Base-by-base conservation (phyloP, 2,329 filamentous ascomycete genomes). In the Fusarium tuaranense region DNA sequence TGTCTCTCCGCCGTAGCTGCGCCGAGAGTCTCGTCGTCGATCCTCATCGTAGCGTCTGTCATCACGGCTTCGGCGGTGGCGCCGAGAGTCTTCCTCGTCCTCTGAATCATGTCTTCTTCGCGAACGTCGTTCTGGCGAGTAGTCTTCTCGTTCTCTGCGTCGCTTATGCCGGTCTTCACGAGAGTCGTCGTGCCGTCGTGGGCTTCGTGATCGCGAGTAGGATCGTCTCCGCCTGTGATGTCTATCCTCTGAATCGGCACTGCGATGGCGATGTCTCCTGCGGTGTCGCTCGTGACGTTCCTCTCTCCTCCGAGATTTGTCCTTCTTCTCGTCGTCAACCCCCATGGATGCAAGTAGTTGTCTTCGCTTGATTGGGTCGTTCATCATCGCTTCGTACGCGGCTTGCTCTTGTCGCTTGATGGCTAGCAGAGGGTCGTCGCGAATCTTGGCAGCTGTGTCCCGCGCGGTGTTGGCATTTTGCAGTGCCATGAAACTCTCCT, bases 371-470 rank as follows among this genome's bases (percentile, higher is more conserved):
- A 90, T 87, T 0, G 93, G 92, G 78, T 95, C 93, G 76, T 92
- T 94, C 90, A 94, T 95, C 90, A 95, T 92, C 10, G 91, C 89
- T 77, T 93, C 91, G 80, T 95, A 94, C 2, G 93, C 92, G 32
- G 92, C 92, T 82, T 96, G 94, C 81, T 98, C 95, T 81, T 97
- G 93, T 81, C 92, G 93, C 87, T 97, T 98, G 82, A 99, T 98
- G 27, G 95, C 94, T 38, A 98, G 86, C 78, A 99, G 88, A 0
- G 97, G 97, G 81, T 99, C 97, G 75, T 97, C 94, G 73, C 95
- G 89, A 57, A 98, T 92, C 85, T 99, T 99, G 58, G 91, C 84
- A 34, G 94, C 93, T 0, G 92, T 95, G 82, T 99, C 97, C 73
- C 94, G 88, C 18, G 91, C 87, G 5, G 90, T 93, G 80, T 94